phyloP scores from a whole-genome alignment of 2,329 filamentous ascomycete species.

The Pyrenophora graminea region DNA sequence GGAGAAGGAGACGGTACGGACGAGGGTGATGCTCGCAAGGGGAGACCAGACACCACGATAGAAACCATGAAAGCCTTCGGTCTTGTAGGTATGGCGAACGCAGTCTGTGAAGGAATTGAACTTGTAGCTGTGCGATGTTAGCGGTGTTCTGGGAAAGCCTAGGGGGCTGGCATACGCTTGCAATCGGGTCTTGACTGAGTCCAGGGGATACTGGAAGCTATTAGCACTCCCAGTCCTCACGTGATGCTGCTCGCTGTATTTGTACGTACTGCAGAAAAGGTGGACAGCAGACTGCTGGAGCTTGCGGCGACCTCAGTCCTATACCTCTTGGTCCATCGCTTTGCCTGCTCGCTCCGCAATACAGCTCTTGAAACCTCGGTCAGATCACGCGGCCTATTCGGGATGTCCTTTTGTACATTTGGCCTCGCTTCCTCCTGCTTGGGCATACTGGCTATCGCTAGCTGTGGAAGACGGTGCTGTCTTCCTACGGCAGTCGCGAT shows the following conservation, averaged over 20 bases:
- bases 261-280: conserved; percentile 65
- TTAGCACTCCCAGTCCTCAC: conserved; percentile 20
- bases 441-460: conserved; percentile 53
- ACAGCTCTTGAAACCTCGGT: conserved; percentile 40
- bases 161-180: conserved; percentile 60
- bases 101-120: conserved; percentile 76
- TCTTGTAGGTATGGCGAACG: conserved; percentile 72
- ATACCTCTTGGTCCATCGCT: conserved; percentile 72
- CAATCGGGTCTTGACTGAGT: conserved; percentile 89
- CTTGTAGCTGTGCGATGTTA: conserved; percentile 59
- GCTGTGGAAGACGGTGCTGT: conserved; percentile 57
- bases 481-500: conserved; percentile 65
- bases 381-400: conserved; percentile 46
- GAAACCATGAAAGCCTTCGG: conserved; percentile 56
- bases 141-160: conserved; percentile 1
- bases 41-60: conserved; percentile 72
- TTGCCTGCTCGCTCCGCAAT: conserved; percentile 50
- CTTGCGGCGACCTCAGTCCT: conserved; percentile 80
- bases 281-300: conserved; percentile 76
- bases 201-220: conserved; percentile 69
- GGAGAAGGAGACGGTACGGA: conserved; percentile 77
- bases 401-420: conserved; percentile 26
- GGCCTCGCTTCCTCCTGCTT: conserved; percentile 33
- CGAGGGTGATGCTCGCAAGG: conserved; percentile 76
- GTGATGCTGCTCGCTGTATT: neutral